A percentile compares a stretch with the other conserved stretches of the same genome.
phyloP scores from a whole-genome alignment of 371 early-diverging fungal genomes.

The Mucor indicus region DNA sequence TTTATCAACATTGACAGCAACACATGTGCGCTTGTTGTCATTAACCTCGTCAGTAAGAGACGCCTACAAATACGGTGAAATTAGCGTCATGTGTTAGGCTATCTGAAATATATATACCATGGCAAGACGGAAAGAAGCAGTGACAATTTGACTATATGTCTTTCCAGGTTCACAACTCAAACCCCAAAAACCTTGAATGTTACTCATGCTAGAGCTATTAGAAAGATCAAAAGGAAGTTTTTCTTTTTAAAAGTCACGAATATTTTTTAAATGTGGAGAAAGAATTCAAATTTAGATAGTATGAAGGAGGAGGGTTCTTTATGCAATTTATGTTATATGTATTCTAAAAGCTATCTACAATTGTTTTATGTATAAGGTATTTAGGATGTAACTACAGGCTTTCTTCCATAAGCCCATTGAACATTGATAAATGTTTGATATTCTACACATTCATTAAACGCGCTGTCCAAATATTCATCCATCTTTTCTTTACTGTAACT shows the following conservation, averaged over 20 bases:
- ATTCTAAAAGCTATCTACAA: no score
- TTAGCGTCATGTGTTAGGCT: no score
- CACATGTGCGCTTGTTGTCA: constrained; percentile 57
- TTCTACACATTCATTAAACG: constrained; percentile 45
- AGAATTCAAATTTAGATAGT: no score
- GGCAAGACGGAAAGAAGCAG: constrained; percentile 71
- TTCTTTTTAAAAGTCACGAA: no score
- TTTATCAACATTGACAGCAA: constrained; percentile 67
- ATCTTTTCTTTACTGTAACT: constrained; percentile 18
- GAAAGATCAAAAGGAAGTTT: no score
- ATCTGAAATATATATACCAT: constrained; percentile 56
- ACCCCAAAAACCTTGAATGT: constrained; percentile 51
- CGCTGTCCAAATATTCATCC: constrained; percentile 28
- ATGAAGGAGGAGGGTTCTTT: no score
- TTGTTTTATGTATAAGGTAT: no score
- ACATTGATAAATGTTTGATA: constrained; percentile 37
- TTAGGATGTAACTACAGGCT: no score
- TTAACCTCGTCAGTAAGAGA: constrained; percentile 59
- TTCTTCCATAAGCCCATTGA: constrained; percentile 34
- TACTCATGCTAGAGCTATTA: no score
- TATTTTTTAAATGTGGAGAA: no score
- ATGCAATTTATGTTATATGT: no score
- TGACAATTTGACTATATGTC: constrained; percentile 71
- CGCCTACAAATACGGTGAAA: constrained; percentile 48
- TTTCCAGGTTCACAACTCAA: constrained; percentile 64